Base-by-base conservation (phyloP, 2,329 filamentous ascomycete species). In the Ampelomyces quisqualis region DNA sequence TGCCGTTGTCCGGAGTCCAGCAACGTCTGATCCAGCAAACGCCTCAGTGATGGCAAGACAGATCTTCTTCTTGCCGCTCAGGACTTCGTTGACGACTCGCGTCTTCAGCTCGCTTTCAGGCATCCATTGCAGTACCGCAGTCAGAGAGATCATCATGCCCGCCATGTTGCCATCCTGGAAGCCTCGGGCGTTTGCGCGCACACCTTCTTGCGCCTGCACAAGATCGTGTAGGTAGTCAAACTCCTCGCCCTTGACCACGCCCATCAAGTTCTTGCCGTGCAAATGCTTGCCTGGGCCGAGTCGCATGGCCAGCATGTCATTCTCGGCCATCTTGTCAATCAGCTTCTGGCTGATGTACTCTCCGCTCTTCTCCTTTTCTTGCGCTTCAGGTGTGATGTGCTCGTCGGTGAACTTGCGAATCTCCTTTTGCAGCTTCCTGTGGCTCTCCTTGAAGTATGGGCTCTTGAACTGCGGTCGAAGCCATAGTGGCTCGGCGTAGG, bases 141-240 rank as follows among this genome's bases (percentile, higher is more conserved):
- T 88, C 50, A 94, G 71, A 26, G 82, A 82, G 53, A 94, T 94
- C 19, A 84, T 83, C 86, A 94, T 89, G 37, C 89, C 88, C 2
- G 87, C 85, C 79, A 94, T 81, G 69, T 89, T 90, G 3, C 88
- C 89, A 64, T 95, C 89, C 66, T 88, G 83, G 70, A 93, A 95
- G 1, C 88, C 89, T 56, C 87, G 74, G 19, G 85, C 82, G 65
- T 85, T 88, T 5, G 80, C 74, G 21, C 89, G 77, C 1, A 78
- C 76, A 52, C 87, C 71, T 69, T 94, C 89, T 70, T 94, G 88
- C 7, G 76, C 73, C 37, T 86, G 74, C 51, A 94, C 80, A 64
- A 93, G 65, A 64, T 93, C 88, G 67, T 93, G 88, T 70, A 94
- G 88, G 69, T 90, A 90, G 67, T 94, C 88, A 57, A 90, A 94